Conservation (phyloP, 805 yeast species). For the Aciculoconidium aculeatum region DNA sequence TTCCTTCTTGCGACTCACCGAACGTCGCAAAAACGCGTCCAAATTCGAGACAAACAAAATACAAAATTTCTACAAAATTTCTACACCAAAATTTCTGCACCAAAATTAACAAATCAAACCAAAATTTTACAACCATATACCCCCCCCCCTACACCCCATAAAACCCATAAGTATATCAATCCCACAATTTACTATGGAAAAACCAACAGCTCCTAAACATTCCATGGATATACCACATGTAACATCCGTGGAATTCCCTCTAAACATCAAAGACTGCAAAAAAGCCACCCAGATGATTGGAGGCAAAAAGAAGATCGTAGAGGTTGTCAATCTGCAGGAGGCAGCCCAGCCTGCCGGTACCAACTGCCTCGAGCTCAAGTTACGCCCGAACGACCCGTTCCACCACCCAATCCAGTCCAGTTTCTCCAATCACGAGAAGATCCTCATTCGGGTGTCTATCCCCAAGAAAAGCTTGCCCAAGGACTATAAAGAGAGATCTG, state of each 20-base stretch:
- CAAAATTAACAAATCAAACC: neutral
- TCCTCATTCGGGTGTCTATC: slow-evolving; percentile 52
- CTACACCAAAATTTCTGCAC: too few species aligned
- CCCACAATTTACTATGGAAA: slow-evolving; percentile 3
- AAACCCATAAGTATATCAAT: too few species aligned
- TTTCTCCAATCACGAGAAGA: slow-evolving; percentile 47
- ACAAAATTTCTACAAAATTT: too few species aligned
- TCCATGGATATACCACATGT: slow-evolving; percentile 70
- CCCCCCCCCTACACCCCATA: too few species aligned
- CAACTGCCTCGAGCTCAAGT: slow-evolving; percentile 35
- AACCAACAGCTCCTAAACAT: slow-evolving; percentile 42
- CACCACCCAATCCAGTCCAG: slow-evolving; percentile 63
- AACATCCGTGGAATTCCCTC: slow-evolving; percentile 73
- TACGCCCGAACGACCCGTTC: slow-evolving; percentile 33
- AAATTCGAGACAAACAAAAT: slow-evolving; percentile 1
- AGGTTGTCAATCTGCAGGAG: slow-evolving; percentile 34
- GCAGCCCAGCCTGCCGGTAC: slow-evolving; percentile 18
- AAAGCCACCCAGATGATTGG: slow-evolving; percentile 69
- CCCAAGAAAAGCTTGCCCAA: slow-evolving; percentile 48
- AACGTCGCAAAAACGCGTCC: too few species aligned
- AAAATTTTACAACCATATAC: too few species aligned
- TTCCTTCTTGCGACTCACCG: too few species aligned
- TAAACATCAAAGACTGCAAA: slow-evolving; percentile 55
- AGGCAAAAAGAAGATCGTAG: slow-evolving; percentile 42
- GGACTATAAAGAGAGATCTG: slow-evolving; percentile 33